Evolutionary conservation across 352 stramenopile genomes (phyloP), one percentile per base, ranked within the genome.

Genomic region (Globisporangium rhizosaccharum): DNA sequence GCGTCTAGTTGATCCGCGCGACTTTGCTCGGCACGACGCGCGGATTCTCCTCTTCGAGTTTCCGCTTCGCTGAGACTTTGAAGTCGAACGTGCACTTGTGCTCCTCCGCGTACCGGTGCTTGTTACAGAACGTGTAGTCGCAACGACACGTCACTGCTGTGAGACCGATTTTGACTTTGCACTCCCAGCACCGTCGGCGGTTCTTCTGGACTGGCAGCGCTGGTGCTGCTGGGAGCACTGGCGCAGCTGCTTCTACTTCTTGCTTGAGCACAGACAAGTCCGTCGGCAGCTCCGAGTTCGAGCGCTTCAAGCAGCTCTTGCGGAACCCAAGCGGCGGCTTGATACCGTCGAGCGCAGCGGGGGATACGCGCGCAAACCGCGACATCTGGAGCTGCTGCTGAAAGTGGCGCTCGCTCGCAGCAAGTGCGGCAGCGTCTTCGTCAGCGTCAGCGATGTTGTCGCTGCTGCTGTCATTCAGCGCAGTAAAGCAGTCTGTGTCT

Each of bases 81-180:
- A 96, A 96, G 70, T 96, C 89, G 61, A 94, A 96, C 0, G 68
- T 65, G 67, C 88, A 96, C 37, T 75, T 72, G 81, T 96, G 90
- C 60, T 96, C 76, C 50, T 97, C 88, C 0, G 88, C 87, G 56
- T 96, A 96, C 2, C 89, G 85, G 62, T 97, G 90, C 56, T 87
- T 85, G 56, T 78, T 81, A 62, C 90, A 97, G 68, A 96, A 97
- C 46, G 87, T 91, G 65, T 88, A 96, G 53, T 89, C 87, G 73
- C 90, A 97, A 26, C 83, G 82, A 61, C 90, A 97, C 36, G 75
- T 88, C 42, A 97, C 79, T 1, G 87, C 90, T 0, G 87, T 85
- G n/a, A 96, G 66, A 0, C 81, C 82, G 7, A 97, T 78, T 67
- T 96, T 96, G 51, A 79, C 75, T 56, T 80, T 87, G 66, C 90